Percentiles rank a stretch among this genome's conserved stretches.
Evolutionary conservation across 192 early-diverging fungal species (phyloP).

Genomic region (Podila verticillata): DNA sequence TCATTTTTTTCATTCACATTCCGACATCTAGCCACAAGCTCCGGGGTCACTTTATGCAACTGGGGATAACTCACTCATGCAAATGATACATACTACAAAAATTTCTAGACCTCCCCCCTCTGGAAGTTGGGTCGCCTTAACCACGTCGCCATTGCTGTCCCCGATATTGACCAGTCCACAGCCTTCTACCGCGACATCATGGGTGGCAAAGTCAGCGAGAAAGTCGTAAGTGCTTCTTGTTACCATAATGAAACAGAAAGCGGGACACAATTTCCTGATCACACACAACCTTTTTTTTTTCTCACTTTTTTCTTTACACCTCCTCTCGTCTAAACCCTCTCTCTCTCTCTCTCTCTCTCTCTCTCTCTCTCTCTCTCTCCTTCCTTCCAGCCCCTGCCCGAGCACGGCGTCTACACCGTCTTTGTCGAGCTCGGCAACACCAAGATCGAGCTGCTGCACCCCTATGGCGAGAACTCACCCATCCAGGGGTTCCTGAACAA

Average conservation of each 20-base stretch:
- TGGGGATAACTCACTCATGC: neutral
- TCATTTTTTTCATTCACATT: neutral
- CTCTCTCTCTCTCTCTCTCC: neutral
- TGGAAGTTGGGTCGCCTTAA: conserved; percentile 83
- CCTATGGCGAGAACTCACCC: conserved; percentile 78
- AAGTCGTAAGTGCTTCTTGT: conserved; percentile 55
- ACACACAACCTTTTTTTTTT: neutral
- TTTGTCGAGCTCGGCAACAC: conserved; percentile 89
- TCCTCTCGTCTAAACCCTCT: neutral
- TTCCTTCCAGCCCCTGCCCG: conserved; percentile 66
- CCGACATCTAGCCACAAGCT: neutral
- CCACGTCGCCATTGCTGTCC: conserved; percentile 86
- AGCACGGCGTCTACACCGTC: conserved; percentile 88
- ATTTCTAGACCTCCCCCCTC: conserved; percentile 36
- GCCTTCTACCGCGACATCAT: conserved; percentile 78
- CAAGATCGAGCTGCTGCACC: conserved; percentile 85
- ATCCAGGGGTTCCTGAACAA: conserved; percentile 82
- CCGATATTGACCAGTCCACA: conserved; percentile 74
- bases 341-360: neutral
- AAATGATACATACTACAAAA: neutral
- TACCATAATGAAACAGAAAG: conserved; percentile 1
- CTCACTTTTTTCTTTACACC: too few species aligned
- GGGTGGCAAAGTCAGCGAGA: conserved; percentile 75
- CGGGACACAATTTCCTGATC: neutral
- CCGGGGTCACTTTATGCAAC: neutral